Evolutionary conservation across 805 yeast species (phyloP).

Genomic region (Nakazawaea siamensis): DNA sequence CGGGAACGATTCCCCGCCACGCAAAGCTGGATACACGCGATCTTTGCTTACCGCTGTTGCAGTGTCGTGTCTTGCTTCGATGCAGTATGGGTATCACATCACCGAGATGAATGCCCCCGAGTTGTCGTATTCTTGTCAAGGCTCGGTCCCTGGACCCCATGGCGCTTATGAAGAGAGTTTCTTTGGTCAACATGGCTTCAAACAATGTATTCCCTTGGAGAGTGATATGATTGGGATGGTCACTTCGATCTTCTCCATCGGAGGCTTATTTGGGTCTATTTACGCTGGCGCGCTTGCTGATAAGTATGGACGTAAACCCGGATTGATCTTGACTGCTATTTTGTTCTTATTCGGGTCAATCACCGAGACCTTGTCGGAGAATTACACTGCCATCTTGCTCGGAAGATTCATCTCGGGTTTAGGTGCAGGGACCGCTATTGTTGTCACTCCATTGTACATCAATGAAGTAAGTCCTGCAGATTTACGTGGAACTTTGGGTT

Average conservation of each 20-base stretch:
- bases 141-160: conserved; percentile 12
- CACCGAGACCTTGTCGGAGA: conserved; percentile 42
- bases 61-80: conserved; percentile 66
- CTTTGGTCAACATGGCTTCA: conserved; percentile 27
- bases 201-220: conserved; percentile 46
- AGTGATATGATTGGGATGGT: conserved; percentile 59
- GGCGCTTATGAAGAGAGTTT: conserved; percentile 25
- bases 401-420: conserved; percentile 80
- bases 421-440: conserved; percentile 84
- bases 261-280: conserved; percentile 73
- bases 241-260: conserved; percentile 74
- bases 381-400: conserved; percentile 33
- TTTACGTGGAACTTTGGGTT: conserved; percentile 71
- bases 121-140: conserved; percentile 51
- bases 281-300: conserved; percentile 62
- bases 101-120: conserved; percentile 92
- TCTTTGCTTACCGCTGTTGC: conserved; percentile 20
- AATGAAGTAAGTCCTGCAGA: conserved; percentile 70
- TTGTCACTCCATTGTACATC: conserved; percentile 74
- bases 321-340: conserved; percentile 35
- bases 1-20: too few relatives aligned
- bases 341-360: conserved; percentile 56
- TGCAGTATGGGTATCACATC: conserved; percentile 93
- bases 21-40: background rate
- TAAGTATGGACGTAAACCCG: conserved; percentile 49